Evolutionary conservation across 306 rosid genomes (phyloP), one percentile per base, ranked within the genome.

Genomic region (Rubus idaeus): DNA sequence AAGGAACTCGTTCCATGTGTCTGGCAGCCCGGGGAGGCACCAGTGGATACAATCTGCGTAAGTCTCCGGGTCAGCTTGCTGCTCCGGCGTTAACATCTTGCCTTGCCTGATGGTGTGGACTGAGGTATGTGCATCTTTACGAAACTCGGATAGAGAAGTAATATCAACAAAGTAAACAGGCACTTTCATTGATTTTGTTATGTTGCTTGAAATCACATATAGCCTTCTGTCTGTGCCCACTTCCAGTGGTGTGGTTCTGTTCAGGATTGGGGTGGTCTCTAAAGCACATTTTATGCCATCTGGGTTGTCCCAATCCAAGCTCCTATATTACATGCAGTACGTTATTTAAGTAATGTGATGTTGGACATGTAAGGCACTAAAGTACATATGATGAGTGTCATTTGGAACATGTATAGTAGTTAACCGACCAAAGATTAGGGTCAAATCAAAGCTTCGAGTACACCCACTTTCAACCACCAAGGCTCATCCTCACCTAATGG

Each of bases 1-100:
- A 5, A 95, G 79, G 49, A 95, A 88, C 80, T 95, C 99, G 10
- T 95, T 95, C 99, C 97, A 92, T 3, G 96, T 95, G 80, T 92
- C 97, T 39, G 97, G 99, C 78, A 95, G 71, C 5, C 99, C 99
- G 2, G 97, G 99, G 10, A 95, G 88, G 68, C 98, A 95, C 99
- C 99, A 92, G 55, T 95, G 97, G 72, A 95, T 95, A 55, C 99
- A 95, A 68, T 95, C 97, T 0, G 99, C 99, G 41, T 86, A 92
- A 46, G 85, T 88, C 11, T 86, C 84, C 0, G 97, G 98, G 66
- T 95, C 92, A n/a, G 98, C 88, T 62, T 89, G 90, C 70, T 95
- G 97, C 10, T 87, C 92, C 8, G 85, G 85, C 16, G 91, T 90
- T 21, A 95, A 45, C 85, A 89, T 53, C 10, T 88, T 89, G 45